Evolutionary conservation across 371 early-diverging fungal genomes (phyloP).

Genomic region (Fennellomyces sp.): DNA sequence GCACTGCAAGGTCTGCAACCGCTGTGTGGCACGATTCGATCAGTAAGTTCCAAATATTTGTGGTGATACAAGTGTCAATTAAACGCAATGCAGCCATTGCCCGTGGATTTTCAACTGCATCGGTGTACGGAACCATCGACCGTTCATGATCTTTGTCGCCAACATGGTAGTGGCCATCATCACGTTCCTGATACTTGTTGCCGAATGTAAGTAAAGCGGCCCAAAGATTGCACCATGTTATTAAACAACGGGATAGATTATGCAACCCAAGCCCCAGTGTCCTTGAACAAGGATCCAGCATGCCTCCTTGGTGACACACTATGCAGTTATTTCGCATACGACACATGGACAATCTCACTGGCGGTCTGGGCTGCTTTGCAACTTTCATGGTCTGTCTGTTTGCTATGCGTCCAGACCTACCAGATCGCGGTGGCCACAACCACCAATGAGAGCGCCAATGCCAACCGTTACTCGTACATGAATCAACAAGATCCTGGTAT

Average conservation of each 20-base stretch:
- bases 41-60: constrained; percentile 64
- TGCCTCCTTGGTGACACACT: constrained; percentile 64
- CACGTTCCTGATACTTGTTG: constrained; percentile 59
- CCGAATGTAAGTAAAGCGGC: constrained; percentile 64
- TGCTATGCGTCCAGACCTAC: constrained; percentile 75
- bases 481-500: constrained; percentile 44
- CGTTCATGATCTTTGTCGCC: constrained; percentile 80
- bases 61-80: neutral
- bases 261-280: constrained; percentile 26
- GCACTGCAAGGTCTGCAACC: constrained; percentile 96
- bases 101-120: constrained; percentile 95
- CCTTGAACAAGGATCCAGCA: constrained; percentile 25
- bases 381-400: constrained; percentile 78
- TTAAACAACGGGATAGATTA: no score
- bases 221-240: no score
- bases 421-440: constrained; percentile 83
- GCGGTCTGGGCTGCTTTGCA: constrained; percentile 77
- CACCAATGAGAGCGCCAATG: constrained; percentile 90
- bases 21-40: constrained; percentile 98
- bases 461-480: constrained; percentile 56
- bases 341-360: constrained; percentile 71
- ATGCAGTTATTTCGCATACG: constrained; percentile 77
- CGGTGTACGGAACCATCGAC: constrained; percentile 84
- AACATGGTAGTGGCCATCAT: constrained; percentile 63
- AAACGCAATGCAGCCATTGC: constrained; percentile 74